A percentile compares a stretch with the other conserved stretches of the same genome.
phyloP scores from a whole-genome alignment of 345 rosid genomes.

The Mercurialis annua region DNA sequence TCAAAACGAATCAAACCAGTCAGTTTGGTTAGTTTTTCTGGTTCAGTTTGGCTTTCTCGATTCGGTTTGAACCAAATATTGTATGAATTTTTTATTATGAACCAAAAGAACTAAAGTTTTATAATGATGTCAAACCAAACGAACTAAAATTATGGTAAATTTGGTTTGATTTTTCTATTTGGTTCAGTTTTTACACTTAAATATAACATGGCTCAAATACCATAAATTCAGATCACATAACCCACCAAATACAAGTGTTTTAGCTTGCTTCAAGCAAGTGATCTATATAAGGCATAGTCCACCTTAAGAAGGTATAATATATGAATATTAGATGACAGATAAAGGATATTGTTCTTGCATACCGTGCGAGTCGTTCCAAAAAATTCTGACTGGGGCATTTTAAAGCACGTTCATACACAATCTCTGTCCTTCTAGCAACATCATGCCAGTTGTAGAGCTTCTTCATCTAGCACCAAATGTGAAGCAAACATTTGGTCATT shows the following conservation, averaged over 20 bases:
- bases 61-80: no score
- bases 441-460: conserved; percentile 93
- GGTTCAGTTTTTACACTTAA: no score
- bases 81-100: no score
- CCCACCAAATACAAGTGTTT: not conserved
- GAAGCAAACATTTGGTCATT: not conserved
- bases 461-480: conserved; percentile 46
- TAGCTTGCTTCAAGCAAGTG: not conserved
- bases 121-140: no score
- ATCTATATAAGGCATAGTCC: not conserved
- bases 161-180: no score
- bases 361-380: conserved; percentile 62
- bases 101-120: no score
- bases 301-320: not conserved
- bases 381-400: conserved; percentile 63
- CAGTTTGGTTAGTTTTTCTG: no score
- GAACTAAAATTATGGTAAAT: no score
- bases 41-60: no score
- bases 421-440: conserved; percentile 91
- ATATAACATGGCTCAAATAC: not conserved
- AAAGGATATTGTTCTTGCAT: conserved; percentile 12
- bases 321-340: not conserved
- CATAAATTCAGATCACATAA: not conserved
- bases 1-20: no score
- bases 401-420: conserved; percentile 73